Evolutionary conservation across 2,329 filamentous ascomycete genomes (phyloP).

Genomic region (Paracoccidioides brasiliensis): DNA sequence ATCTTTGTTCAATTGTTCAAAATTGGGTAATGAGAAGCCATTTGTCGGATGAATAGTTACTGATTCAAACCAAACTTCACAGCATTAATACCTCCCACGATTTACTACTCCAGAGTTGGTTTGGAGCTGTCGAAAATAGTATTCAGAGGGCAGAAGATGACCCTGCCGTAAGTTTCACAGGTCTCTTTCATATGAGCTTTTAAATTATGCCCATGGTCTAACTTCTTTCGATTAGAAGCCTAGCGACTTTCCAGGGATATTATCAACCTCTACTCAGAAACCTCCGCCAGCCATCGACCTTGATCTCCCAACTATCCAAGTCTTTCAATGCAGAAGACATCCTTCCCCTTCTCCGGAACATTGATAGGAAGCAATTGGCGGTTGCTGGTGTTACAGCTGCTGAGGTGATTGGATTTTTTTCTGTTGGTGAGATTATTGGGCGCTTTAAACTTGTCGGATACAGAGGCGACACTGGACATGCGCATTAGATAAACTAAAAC

Average conservation of each 20-base stretch:
- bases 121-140: conserved; percentile 81
- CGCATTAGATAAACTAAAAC: conserved; percentile 14
- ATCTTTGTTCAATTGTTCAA: neutral
- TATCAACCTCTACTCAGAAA: conserved; percentile 62
- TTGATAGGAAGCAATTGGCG: conserved; percentile 57
- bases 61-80: conserved; percentile 16
- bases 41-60: neutral
- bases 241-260: conserved; percentile 75
- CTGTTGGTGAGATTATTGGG: conserved; percentile 91
- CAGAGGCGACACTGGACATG: conserved; percentile 50
- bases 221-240: conserved; percentile 41
- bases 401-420: conserved; percentile 93
- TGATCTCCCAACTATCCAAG: conserved; percentile 32
- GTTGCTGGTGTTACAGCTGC: conserved; percentile 65
- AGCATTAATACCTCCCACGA: conserved; percentile 73
- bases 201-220: neutral
- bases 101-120: conserved; percentile 87
- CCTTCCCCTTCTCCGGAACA: conserved; percentile 48
- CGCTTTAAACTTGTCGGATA: conserved; percentile 93
- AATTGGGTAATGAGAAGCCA: neutral
- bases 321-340: conserved; percentile 5
- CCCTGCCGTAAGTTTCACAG: conserved; percentile 63
- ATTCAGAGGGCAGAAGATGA: conserved; percentile 80
- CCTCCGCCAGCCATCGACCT: conserved; percentile 54
- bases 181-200: conserved; percentile 1